These are phyloP conservation scores for Choricystis sp. DNA, from an alignment of 139 green algal genomes.

Conservation along the genomic window DNA sequence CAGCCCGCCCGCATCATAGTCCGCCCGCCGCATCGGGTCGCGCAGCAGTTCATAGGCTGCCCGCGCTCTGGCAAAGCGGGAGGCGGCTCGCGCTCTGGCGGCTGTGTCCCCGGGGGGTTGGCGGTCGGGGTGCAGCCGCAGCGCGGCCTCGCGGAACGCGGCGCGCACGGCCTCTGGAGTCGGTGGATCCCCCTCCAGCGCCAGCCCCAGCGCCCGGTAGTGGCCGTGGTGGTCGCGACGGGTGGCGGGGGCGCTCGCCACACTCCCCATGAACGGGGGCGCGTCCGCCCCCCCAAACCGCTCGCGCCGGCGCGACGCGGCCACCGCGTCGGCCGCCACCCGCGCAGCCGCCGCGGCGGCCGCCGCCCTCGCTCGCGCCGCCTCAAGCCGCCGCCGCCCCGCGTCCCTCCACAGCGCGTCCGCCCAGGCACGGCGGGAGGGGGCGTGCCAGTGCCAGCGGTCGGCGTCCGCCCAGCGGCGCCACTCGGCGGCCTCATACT, in stretches of 20 bases:
- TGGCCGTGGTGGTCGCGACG: background rate
- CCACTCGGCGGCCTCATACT: conserved; percentile 25
- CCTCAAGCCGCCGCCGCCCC: conserved; percentile 7
- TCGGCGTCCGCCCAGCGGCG: conserved; percentile 36
- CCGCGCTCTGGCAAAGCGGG: background rate
- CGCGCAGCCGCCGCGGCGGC: too few species aligned
- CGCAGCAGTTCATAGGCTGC: background rate
- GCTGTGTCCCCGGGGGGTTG: background rate
- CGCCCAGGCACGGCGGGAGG: conserved; percentile 17
- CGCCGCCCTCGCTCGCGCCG: too few species aligned
- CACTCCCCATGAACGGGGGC: background rate
- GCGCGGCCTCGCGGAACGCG: background rate
- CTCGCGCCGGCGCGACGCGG: background rate
- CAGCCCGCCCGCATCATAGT: too few species aligned
- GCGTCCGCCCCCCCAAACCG: background rate
- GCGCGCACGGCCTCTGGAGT: background rate
- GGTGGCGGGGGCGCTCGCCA: background rate
- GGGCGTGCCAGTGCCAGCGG: conserved; percentile 37
- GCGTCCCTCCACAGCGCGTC: conserved; percentile 20
- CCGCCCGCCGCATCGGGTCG: background rate
- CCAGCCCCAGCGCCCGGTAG: background rate
- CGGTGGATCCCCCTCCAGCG: too few species aligned
- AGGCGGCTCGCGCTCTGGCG: too few species aligned
- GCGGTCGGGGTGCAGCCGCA: background rate
- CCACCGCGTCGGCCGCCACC: background rate